These are phyloP conservation scores for Diaporthe caulivora DNA, from an alignment of 2,329 filamentous ascomycete genomes.

Conservation along the genomic window DNA sequence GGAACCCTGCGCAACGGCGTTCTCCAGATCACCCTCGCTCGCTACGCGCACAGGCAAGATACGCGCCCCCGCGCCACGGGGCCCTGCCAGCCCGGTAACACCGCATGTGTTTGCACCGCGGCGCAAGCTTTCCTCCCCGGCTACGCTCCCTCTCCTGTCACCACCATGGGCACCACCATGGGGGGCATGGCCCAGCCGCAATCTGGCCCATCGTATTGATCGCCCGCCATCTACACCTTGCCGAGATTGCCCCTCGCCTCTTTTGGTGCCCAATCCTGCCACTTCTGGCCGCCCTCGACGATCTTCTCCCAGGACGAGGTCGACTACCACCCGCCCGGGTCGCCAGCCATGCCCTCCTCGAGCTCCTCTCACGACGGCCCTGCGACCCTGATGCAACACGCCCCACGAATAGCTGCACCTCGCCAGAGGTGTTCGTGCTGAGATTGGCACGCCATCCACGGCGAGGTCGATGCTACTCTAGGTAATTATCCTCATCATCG, in stretches of 20 bases:
- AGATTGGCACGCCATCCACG: conserved; percentile 10
- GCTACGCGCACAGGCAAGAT: background rate
- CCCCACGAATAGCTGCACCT: background rate
- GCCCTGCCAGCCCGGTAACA: conserved; percentile 30
- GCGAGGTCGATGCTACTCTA: background rate
- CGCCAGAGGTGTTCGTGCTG: background rate
- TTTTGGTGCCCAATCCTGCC: conserved; percentile 19
- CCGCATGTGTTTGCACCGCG: conserved; percentile 29
- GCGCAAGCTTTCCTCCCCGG: conserved; percentile 5
- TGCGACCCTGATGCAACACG: conserved; percentile 2
- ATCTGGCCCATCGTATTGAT: conserved; percentile 28
- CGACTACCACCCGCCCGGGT: conserved; percentile 23
- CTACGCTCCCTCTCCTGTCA: background rate
- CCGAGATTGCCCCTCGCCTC: conserved; percentile 10
- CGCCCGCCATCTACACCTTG: conserved; percentile 17
- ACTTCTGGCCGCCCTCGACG: background rate
- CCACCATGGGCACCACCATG: no score
- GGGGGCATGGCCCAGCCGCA: background rate
- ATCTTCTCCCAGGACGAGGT: conserved; percentile 14
- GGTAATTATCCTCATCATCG: conserved; percentile 14
- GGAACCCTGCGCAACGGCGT: background rate
- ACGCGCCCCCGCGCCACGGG: conserved; percentile 21
- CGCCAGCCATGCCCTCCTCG: background rate
- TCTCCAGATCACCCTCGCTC: background rate
- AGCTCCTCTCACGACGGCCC: background rate